Evolutionary conservation across 2,329 filamentous ascomycete genomes (phyloP), one percentile per base, ranked within the genome.

Genomic region (Pseudogymnoascus sp.): DNA sequence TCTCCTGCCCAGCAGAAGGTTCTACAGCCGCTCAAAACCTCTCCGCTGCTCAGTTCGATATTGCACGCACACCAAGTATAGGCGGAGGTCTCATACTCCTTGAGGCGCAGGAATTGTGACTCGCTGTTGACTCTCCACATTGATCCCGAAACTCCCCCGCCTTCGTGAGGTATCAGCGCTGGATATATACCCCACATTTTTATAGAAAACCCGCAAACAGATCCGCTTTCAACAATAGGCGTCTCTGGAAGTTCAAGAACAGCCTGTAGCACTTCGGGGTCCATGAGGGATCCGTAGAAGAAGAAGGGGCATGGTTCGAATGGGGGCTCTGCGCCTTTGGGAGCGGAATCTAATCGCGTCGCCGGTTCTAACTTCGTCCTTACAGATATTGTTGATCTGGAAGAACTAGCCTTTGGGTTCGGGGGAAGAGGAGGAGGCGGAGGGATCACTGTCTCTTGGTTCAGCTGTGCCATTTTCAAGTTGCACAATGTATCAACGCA

Each of bases 151-250:
- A 56, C 50, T 12, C 10, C 16, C 26, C 50, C 50, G 50, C 50
- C 50, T 33, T 56, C 50, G 50, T 33, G 50, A 14, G 50, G 50
- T 19, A 56, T 56, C 19, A 56, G 28, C 31, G 66, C 64, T 59
- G 72, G 72, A 67, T 74, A 75, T 61, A 71, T 72, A 31, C 72
- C 70, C 71, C 70, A 75, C 68, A 75, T 70, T 61, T 68, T 73
- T 50, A 71, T 65, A 12, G 41, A 19, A 62, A 71, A 74, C 7
- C 71, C 70, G 35, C 62, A 63, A 37, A 74, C 69, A 10, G 59
- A 69, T 24, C 66, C 69, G 16, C 63, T 61, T 60, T 64, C 65
- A 61, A 68, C 67, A n/a, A 59, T 63, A 4, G 69, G 71, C 8
- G 64, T 64, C 40, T 70, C 63, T 6, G 66, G 50, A n/a, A 73